These are phyloP conservation scores for Colletotrichum sublineola DNA, from an alignment of 2,329 filamentous ascomycete genomes.

Conservation along the genomic window DNA sequence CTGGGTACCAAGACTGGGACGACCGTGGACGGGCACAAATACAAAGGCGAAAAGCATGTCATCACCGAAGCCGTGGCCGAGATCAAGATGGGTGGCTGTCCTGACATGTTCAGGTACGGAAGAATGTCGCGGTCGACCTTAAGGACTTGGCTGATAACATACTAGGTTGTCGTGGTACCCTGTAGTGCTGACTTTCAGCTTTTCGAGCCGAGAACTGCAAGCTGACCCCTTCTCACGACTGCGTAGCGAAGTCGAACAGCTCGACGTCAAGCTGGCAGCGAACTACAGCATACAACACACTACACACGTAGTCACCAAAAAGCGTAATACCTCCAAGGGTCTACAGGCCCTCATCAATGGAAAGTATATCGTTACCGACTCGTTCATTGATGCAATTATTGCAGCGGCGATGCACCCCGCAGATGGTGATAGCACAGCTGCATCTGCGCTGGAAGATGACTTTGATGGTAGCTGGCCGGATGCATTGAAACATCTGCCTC, in stretches of 20 bases:
- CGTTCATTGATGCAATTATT: constrained; percentile 80
- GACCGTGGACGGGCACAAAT: constrained; percentile 77
- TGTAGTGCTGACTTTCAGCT: constrained; percentile 84
- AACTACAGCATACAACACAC: constrained; percentile 80
- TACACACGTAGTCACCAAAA: constrained; percentile 89
- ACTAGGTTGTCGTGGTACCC: constrained; percentile 82
- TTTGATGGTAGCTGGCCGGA: constrained; percentile 86
- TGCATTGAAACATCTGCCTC: constrained; percentile 78
- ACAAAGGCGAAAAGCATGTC: constrained; percentile 71
- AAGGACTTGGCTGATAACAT: constrained; percentile 11
- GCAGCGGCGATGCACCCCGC: constrained; percentile 67
- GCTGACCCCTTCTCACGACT: constrained; percentile 73
- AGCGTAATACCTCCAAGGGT: constrained; percentile 89
- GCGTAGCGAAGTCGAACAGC: constrained; percentile 77
- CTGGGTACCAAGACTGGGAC: constrained; percentile 89
- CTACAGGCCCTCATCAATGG: constrained; percentile 89
- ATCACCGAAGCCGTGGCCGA: constrained; percentile 69
- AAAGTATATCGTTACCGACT: constrained; percentile 79
- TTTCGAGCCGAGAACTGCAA: constrained; percentile 78
- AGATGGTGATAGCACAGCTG: constrained; percentile 61
- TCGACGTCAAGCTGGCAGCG: constrained; percentile 88
- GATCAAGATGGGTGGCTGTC: constrained; percentile 80
- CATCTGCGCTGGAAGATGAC: constrained; percentile 78
- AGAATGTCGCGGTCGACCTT: not conserved
- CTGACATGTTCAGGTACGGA: constrained; percentile 70